These are phyloP conservation scores for Pouteria glomerata DNA, from an alignment of 148 eudicot genomes.

Conservation along the genomic window DNA sequence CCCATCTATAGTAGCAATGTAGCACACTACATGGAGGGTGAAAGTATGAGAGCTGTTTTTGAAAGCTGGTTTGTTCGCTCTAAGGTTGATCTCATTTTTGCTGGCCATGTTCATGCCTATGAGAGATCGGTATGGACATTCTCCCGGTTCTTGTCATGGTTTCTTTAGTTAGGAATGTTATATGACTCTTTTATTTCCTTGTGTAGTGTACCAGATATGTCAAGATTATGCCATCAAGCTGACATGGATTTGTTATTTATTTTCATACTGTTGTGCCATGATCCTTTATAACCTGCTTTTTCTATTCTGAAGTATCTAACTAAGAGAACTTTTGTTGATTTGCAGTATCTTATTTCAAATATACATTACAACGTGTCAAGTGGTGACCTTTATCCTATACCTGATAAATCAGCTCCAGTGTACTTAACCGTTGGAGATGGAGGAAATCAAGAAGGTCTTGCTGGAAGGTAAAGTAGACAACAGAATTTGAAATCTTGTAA, in stretches of 20 bases:
- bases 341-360: conserved; percentile 83
- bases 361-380: conserved; percentile 51
- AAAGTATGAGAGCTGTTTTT: conserved; percentile 73
- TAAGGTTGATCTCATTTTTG: conserved; percentile 79
- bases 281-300: too few species aligned
- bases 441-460: conserved; percentile 96
- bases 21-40: conserved; percentile 95
- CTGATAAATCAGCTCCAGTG: conserved; percentile 74
- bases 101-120: conserved; percentile 96
- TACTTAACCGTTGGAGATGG: conserved; percentile 96
- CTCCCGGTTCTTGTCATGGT: too few species aligned
- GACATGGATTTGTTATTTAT: too few species aligned
- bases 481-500: too few species aligned
- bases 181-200: conserved; percentile 7
- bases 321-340: not conserved
- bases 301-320: too few species aligned
- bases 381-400: conserved; percentile 55
- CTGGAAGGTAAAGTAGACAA: conserved; percentile 40
- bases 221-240: too few species aligned
- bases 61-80: conserved; percentile 74
- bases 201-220: too few species aligned
- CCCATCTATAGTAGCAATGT: conserved; percentile 83
- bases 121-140: conserved; percentile 95
- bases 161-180: conserved; percentile 1
- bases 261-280: too few species aligned